Evolutionary conservation across 148 eudicot species (phyloP).

Genomic region (Heliamphora exappendiculata): DNA sequence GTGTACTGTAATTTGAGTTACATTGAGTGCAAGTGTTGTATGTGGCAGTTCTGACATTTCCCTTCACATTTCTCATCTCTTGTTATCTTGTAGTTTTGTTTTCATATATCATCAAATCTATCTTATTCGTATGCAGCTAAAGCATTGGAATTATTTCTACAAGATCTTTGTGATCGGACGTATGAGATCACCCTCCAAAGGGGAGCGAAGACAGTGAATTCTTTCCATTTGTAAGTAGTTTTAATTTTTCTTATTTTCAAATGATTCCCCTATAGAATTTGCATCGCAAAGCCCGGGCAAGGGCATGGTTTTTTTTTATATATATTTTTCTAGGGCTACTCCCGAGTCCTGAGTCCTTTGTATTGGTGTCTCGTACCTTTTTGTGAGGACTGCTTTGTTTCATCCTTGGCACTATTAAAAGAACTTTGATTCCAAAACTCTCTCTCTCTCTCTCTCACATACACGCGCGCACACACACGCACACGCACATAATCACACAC

Average conservation of each 20-base stretch:
- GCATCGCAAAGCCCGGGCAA: not conserved
- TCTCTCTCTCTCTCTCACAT: too few relatives aligned
- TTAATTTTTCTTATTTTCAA: not conserved
- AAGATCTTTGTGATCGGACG: slow-evolving; percentile 95
- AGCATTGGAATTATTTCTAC: slow-evolving; percentile 91
- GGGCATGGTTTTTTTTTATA: not conserved
- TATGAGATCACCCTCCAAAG: slow-evolving; percentile 84
- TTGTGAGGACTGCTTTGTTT: not conserved
- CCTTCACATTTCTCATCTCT: not conserved
- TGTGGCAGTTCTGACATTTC: too few relatives aligned
- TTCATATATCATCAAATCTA: not conserved
- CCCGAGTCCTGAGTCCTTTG: not conserved
- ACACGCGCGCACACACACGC: too few relatives aligned
- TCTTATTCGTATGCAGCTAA: slow-evolving; percentile 56
- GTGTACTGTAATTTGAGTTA: too few relatives aligned
- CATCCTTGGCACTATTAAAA: not conserved
- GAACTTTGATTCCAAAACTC: too few relatives aligned
- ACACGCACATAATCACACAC: too few relatives aligned
- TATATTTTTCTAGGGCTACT: not conserved
- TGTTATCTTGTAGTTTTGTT: not conserved
- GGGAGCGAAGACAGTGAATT: slow-evolving; percentile 91
- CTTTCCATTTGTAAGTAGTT: slow-evolving; percentile 71
- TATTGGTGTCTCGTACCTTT: not conserved
- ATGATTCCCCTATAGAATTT: not conserved
- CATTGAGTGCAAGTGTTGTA: too few relatives aligned